A percentile compares a stretch with the other conserved stretches of the same genome.
Evolutionary conservation across 2,329 filamentous ascomycete species (phyloP).

Genomic region (Aureobasidium sp.): DNA sequence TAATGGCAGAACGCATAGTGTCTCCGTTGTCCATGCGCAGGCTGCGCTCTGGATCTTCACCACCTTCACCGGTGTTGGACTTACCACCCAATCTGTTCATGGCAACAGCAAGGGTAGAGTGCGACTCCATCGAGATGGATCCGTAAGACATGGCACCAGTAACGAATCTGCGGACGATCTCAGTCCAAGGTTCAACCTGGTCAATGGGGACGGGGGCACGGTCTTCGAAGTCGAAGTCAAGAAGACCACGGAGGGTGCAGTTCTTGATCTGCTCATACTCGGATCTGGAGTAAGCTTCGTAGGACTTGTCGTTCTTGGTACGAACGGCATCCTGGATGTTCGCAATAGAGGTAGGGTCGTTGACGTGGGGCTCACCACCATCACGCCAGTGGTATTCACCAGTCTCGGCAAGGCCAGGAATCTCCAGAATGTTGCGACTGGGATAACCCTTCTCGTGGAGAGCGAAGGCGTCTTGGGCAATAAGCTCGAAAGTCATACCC

Average conservation of each 20-base stretch:
- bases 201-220: slow-evolving; percentile 81
- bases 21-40: slow-evolving; percentile 83
- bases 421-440: slow-evolving; percentile 64
- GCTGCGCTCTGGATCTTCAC: slow-evolving; percentile 88
- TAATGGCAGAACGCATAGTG: slow-evolving; percentile 95
- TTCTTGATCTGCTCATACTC: slow-evolving; percentile 96
- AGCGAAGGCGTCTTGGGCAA: slow-evolving; percentile 88
- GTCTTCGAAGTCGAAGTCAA: slow-evolving; percentile 95
- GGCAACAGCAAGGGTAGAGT: slow-evolving; percentile 88
- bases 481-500: slow-evolving; percentile 86
- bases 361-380: slow-evolving; percentile 89
- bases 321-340: slow-evolving; percentile 96
- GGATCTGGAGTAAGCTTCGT: slow-evolving; percentile 87
- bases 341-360: slow-evolving; percentile 89
- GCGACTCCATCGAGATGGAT: slow-evolving; percentile 96
- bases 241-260: slow-evolving; percentile 85
- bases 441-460: slow-evolving; percentile 93
- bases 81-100: slow-evolving; percentile 97
- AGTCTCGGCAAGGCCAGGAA: slow-evolving; percentile 80
- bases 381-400: slow-evolving; percentile 99
- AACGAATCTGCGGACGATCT: slow-evolving; percentile 92
- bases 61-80: slow-evolving; percentile 96
- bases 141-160: slow-evolving; percentile 98
- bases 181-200: slow-evolving; percentile 96
- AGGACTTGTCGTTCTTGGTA: slow-evolving; percentile 97